Conservation (phyloP, 306 rosid genomes). For the Trifolium fragiferum region DNA sequence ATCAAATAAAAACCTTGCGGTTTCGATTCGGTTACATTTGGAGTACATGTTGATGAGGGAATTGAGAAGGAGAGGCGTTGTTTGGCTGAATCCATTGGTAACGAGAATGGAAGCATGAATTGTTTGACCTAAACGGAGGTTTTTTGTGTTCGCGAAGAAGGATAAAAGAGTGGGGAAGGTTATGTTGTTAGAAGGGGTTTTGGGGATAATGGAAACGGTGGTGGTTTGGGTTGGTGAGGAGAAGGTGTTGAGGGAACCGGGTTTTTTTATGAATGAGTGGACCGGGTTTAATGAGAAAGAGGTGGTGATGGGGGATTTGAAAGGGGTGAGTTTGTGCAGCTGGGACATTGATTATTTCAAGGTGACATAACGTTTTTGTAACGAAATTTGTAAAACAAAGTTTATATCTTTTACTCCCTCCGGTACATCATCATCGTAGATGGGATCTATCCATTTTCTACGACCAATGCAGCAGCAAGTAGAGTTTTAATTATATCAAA, state of each 20-base stretch:
- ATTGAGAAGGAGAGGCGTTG: slow-evolving; percentile 45
- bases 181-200: slow-evolving; percentile 31
- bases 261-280: slow-evolving; percentile 28
- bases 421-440: no score
- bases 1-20: slow-evolving; percentile 57
- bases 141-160: slow-evolving; percentile 42
- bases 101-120: slow-evolving; percentile 54
- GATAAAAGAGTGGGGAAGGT: slow-evolving; percentile 47
- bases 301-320: neutral
- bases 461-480: no score
- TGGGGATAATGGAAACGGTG: slow-evolving; percentile 46
- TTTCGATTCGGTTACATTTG: slow-evolving; percentile 46
- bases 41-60: slow-evolving; percentile 68
- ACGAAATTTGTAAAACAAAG: no score
- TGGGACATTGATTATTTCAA: neutral
- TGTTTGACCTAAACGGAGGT: slow-evolving; percentile 46
- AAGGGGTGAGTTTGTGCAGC: neutral
- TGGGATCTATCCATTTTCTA: no score
- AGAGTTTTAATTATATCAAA: no score
- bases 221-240: slow-evolving; percentile 48
- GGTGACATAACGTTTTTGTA: no score
- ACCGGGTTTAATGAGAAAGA: slow-evolving; percentile 18
- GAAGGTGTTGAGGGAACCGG: slow-evolving; percentile 43
- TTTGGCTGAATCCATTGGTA: slow-evolving; percentile 40
- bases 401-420: no score